Conservation (phyloP, 139 green algal species). For the Eudorina sp. region DNA sequence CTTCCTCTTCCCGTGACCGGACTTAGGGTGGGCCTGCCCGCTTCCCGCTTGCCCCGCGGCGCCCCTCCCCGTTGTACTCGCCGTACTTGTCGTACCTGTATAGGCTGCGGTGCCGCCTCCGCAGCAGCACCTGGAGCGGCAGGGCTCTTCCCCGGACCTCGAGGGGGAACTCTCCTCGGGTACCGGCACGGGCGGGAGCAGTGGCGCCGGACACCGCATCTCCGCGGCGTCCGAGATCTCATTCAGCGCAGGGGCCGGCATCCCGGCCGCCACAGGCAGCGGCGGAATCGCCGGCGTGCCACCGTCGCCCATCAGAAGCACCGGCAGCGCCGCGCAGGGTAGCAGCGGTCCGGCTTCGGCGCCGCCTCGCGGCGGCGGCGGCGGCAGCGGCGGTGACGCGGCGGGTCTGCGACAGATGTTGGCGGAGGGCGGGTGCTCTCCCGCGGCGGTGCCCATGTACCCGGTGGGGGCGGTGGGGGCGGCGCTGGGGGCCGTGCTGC, state of each 20-base stretch:
- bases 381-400: no score
- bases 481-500: neutral
- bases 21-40: neutral
- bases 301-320: no score
- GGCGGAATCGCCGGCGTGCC: no score
- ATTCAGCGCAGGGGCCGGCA: neutral
- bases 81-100: neutral
- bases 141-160: neutral
- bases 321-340: no score
- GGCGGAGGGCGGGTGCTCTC: conserved; percentile 19
- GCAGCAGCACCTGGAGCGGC: conserved; percentile 14
- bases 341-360: no score
- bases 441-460: neutral
- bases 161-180: neutral
- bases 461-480: neutral
- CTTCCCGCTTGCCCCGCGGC: neutral
- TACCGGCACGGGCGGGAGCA: neutral
- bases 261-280: neutral
- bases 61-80: neutral
- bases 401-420: conserved; percentile 8
- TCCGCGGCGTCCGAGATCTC: neutral
- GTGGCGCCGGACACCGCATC: neutral
- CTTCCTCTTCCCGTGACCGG: neutral
- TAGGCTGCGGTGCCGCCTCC: neutral
- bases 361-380: no score